phyloP scores from a whole-genome alignment of 139 green algal genomes.

The Dunaliella primolecta region DNA sequence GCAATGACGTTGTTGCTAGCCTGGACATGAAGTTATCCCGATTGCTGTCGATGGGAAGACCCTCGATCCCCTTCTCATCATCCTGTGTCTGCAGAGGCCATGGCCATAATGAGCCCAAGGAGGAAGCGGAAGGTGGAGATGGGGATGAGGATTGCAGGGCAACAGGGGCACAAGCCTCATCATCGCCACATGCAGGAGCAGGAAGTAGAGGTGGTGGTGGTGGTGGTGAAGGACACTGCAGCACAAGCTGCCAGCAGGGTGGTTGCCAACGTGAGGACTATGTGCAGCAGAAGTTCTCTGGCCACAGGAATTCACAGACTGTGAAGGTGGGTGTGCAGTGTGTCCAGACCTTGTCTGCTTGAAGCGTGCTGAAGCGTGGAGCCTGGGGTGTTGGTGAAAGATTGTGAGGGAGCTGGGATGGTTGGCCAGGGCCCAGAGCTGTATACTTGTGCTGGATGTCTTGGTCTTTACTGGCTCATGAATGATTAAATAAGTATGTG shows the following conservation, averaged over 20 bases:
- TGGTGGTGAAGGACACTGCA: not conserved
- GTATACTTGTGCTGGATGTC: not conserved
- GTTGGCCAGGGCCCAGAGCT: not conserved
- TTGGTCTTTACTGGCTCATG: no score
- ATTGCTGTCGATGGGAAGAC: no score
- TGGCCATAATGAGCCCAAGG: not conserved
- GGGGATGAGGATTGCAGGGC: not conserved
- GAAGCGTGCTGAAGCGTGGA: not conserved
- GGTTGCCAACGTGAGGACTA: not conserved
- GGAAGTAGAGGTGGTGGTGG: not conserved
- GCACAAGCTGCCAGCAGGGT: not conserved
- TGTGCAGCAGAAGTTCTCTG: conserved; percentile 8
- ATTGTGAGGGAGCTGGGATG: not conserved
- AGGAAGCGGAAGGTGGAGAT: not conserved
- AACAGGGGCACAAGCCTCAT: not conserved
- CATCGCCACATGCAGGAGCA: not conserved
- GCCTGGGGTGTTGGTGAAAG: not conserved
- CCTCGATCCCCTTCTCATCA: no score
- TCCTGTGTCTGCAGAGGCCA: no score
- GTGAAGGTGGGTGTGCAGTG: not conserved
- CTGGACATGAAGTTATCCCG: no score
- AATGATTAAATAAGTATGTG: not conserved
- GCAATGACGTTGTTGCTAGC: no score
- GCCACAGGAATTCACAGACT: conserved; percentile 1
- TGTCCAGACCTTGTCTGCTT: not conserved